phyloP scores from a whole-genome alignment of 2,329 filamentous ascomycete species.

The Zasmidium cellare region DNA sequence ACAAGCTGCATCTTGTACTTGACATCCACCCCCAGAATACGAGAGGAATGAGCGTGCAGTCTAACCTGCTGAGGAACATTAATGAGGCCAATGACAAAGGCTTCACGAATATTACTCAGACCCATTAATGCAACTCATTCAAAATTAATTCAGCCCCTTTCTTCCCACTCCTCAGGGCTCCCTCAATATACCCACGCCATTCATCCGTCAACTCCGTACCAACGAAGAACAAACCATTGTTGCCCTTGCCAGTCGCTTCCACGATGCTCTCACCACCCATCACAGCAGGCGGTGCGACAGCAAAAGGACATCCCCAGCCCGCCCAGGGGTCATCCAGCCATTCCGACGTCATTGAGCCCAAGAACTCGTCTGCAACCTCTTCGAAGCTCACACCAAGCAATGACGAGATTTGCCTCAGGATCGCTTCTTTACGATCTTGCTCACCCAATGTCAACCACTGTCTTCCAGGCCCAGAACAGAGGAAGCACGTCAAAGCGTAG shows the following conservation, averaged over 20 bases:
- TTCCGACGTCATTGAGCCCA: neutral
- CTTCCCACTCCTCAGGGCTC: neutral
- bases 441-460: neutral
- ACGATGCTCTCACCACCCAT: neutral
- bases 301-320: neutral
- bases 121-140: neutral
- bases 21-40: too few relatives aligned
- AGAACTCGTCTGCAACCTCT: neutral
- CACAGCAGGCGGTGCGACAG: neutral
- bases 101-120: too few relatives aligned
- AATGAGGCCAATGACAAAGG: too few relatives aligned
- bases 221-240: neutral
- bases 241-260: neutral
- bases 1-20: too few relatives aligned
- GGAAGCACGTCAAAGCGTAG: neutral
- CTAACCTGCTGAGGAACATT: too few relatives aligned
- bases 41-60: too few relatives aligned
- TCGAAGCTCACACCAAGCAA: neutral
- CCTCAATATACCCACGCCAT: constrained; percentile 7
- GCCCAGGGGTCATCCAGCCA: neutral
- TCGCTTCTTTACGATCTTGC: neutral
- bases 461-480: neutral
- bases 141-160: neutral
- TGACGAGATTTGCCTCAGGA: neutral
- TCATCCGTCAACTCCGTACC: constrained; percentile 1